A percentile compares a stretch with the other conserved stretches of the same genome.
These are phyloP conservation scores for Penicillium oxalicum DNA, from an alignment of 2,329 filamentous ascomycete species.

Conservation along the genomic window DNA sequence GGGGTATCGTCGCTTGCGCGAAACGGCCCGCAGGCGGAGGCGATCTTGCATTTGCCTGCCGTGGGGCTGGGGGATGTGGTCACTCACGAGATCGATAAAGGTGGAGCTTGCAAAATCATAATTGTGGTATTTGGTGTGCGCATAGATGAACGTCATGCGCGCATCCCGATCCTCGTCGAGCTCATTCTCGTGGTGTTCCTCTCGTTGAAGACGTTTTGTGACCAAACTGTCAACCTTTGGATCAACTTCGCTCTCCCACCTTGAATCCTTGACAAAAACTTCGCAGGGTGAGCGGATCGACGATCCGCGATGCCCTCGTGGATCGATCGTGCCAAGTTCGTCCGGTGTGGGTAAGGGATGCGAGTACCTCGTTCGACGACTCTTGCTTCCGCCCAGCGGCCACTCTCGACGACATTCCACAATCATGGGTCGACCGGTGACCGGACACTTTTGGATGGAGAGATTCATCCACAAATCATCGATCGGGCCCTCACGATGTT, in stretches of 20 bases:
- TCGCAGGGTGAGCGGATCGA: neutral
- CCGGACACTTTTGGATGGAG: conserved; percentile 55
- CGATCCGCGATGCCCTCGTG: neutral
- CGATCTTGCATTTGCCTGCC: conserved; percentile 32
- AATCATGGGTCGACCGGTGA: conserved; percentile 53
- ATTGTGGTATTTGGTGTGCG: conserved; percentile 40
- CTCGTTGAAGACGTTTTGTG: conserved; percentile 32
- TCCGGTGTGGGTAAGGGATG: conserved; percentile 32
- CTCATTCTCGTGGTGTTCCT: conserved; percentile 39
- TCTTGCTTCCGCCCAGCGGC: conserved; percentile 51
- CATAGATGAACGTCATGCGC: conserved; percentile 39
- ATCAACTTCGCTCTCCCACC: conserved; percentile 4
- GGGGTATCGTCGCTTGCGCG: conserved; percentile 38
- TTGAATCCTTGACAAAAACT: neutral
- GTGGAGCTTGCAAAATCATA: conserved; percentile 38
- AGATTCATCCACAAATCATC: conserved; percentile 70
- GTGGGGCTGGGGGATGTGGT: conserved; percentile 24
- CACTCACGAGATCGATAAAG: conserved; percentile 42
- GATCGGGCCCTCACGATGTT: conserved; percentile 64
- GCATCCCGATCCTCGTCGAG: conserved; percentile 12
- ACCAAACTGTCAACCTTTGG: conserved; percentile 23
- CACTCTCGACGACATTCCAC: conserved; percentile 67
- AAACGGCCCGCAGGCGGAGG: conserved; percentile 38
- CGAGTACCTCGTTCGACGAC: conserved; percentile 61
- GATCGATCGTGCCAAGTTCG: conserved; percentile 13